These are phyloP conservation scores for Quercus bicolor DNA, from an alignment of 306 rosid genomes.

Conservation along the genomic window DNA sequence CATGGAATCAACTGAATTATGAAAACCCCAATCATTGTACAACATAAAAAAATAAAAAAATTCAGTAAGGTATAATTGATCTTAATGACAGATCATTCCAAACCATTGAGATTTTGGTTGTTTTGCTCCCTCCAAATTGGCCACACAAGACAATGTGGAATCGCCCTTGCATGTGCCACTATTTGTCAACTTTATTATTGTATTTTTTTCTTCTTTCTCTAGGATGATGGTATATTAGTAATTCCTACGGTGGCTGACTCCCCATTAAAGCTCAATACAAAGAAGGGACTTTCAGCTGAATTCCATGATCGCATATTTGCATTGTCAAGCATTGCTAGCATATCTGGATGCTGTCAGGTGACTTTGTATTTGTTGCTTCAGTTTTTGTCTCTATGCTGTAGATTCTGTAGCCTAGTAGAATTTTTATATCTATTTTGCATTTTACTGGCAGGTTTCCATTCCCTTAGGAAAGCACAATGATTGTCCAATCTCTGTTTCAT, in stretches of 20 bases:
- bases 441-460: constrained; percentile 55
- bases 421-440: constrained; percentile 6
- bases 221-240: constrained; percentile 59
- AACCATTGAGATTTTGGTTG: no score
- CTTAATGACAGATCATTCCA: no score
- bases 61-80: no score
- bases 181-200: not conserved
- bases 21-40: no score
- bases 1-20: no score
- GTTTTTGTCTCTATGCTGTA: constrained; percentile 11
- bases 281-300: constrained; percentile 35
- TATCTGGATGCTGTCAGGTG: constrained; percentile 78
- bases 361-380: constrained; percentile 20
- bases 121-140: no score
- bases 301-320: constrained; percentile 39
- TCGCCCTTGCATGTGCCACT: not conserved
- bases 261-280: constrained; percentile 40
- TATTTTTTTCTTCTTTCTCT: not conserved
- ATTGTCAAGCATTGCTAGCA: constrained; percentile 47
- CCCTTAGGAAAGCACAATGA: constrained; percentile 65
- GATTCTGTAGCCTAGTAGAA: constrained; percentile 13
- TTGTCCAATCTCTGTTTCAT: constrained; percentile 66
- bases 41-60: no score
- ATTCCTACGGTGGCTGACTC: constrained; percentile 49
- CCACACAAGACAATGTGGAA: no score